Evolutionary conservation across 106 monocot species (phyloP).

Genomic region (Acorus calamus): DNA sequence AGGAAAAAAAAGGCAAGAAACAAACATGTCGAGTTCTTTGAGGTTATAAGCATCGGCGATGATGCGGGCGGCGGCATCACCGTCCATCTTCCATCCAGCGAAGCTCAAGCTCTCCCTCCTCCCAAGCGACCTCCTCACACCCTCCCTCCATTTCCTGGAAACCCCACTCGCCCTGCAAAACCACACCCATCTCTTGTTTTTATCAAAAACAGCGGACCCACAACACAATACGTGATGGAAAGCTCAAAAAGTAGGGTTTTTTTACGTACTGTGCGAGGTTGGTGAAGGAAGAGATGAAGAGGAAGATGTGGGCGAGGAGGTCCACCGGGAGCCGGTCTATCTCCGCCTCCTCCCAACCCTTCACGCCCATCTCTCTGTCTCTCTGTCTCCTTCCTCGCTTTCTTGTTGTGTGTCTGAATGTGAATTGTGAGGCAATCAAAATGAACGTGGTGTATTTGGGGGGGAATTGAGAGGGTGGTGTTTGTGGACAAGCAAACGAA

Average conservation of each 20-base stretch:
- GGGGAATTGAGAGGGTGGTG: too few species aligned
- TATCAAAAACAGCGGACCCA: too few species aligned
- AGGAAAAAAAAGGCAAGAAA: neutral
- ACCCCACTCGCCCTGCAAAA: slow-evolving; percentile 63
- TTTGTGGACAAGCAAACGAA: too few species aligned
- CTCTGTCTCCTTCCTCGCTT: neutral
- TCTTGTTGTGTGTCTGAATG: neutral
- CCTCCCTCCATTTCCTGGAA: slow-evolving; percentile 65
- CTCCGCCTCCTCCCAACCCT: slow-evolving; percentile 26
- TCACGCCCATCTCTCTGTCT: neutral
- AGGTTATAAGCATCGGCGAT: slow-evolving; percentile 45
- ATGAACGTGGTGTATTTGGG: too few species aligned
- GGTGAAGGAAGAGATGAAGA: slow-evolving; percentile 40
- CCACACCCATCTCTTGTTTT: neutral
- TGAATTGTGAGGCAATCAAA: too few species aligned
- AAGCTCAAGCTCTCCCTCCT: slow-evolving; percentile 62
- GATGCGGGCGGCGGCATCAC: slow-evolving; percentile 59
- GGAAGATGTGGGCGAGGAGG: slow-evolving; percentile 49
- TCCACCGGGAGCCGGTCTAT: slow-evolving; percentile 57
- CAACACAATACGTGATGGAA: too few species aligned
- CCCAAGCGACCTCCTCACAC: slow-evolving; percentile 55
- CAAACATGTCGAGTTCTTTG: slow-evolving; percentile 79
- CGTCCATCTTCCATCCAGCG: slow-evolving; percentile 76
- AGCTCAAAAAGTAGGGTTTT: too few species aligned
- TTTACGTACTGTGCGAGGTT: slow-evolving; percentile 40